These are phyloP conservation scores for Didymellaceae sp. DNA, from an alignment of 2,329 filamentous ascomycete species.

Conservation along the genomic window DNA sequence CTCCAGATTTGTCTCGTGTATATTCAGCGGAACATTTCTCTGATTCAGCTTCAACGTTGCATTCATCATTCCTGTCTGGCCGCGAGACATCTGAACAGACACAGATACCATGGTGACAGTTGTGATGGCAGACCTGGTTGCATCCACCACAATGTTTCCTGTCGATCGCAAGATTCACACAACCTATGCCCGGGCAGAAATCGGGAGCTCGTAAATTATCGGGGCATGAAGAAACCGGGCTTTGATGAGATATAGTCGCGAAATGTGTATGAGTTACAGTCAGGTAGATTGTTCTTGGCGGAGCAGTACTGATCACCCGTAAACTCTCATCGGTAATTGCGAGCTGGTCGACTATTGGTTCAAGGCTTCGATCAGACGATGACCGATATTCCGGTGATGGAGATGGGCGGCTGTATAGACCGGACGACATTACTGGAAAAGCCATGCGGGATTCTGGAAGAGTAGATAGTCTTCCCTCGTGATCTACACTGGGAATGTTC, in stretches of 20 bases:
- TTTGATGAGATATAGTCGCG: neutral
- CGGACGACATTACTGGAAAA: neutral
- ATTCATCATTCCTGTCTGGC: neutral
- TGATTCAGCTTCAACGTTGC: neutral
- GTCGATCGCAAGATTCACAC: slow-evolving; percentile 1
- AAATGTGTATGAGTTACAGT: neutral
- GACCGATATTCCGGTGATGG: neutral
- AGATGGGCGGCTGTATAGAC: neutral
- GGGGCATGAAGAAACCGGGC: neutral
- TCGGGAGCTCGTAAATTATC: neutral
- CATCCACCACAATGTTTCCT: slow-evolving; percentile 9
- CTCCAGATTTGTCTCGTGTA: neutral
- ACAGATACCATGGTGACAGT: neutral
- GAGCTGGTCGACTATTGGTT: neutral
- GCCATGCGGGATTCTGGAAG: neutral
- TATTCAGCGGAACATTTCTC: neutral
- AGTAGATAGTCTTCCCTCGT: too few species aligned
- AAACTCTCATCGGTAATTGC: neutral
- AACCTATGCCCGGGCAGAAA: slow-evolving; percentile 7
- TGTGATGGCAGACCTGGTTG: neutral
- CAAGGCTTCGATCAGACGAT: neutral
- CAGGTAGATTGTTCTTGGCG: neutral
- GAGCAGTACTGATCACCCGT: neutral
- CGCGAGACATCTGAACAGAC: neutral
- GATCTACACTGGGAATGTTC: too few species aligned